Evolutionary conservation across 768 basidiomycete genomes (phyloP), one percentile per base, ranked within the genome.

Genomic region (Amanita brunnescens): DNA sequence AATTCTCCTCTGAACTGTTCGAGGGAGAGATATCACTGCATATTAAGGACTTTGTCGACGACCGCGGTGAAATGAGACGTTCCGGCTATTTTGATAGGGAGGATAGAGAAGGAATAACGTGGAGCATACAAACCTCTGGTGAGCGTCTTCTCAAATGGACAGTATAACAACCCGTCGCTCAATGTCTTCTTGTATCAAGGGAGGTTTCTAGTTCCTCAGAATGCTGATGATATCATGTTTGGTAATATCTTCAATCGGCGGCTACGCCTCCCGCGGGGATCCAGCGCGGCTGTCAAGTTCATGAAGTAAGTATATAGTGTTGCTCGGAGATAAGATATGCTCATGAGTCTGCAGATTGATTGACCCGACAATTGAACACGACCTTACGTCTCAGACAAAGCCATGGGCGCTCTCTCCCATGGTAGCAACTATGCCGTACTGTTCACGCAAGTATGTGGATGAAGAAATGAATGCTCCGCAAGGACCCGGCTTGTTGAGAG

Each of bases 81-180:
- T 79, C 76, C 39, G 81, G 82, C 37, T 95, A 95, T 64, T 95
- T 95, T 59, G 71, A 73, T 14, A 70, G 79, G 39, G 71, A 74
- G n/a, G 83, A 88, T 51, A 75, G 87, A 52, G 77, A 76, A 50
- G 83, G 82, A 7, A 75, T 88, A 42, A 94, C 91, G 14, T 96
- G 92, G 90, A 91, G 88, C 63, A 89, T 96, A 40, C 90, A 92
- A 59, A 81, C 91, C 23, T 85, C 83, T 77, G 92, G 92, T 87
- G 49, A 45, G 76, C 59, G 30, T 38, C 26, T 12, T 38, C 20
- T 2, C 47, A 18, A 30, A 18, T 47, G 8, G 9, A 29, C 6
- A 30, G 51, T 30, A 50, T 16, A 45, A 18, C 23, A 21, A 30
- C 26, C 5, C 10, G 14, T 29, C 20, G 12, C 2, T 20, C n/a